phyloP scores from a whole-genome alignment of 1,284 basidiomycete species.

The Microbotryomycetes sp. region DNA sequence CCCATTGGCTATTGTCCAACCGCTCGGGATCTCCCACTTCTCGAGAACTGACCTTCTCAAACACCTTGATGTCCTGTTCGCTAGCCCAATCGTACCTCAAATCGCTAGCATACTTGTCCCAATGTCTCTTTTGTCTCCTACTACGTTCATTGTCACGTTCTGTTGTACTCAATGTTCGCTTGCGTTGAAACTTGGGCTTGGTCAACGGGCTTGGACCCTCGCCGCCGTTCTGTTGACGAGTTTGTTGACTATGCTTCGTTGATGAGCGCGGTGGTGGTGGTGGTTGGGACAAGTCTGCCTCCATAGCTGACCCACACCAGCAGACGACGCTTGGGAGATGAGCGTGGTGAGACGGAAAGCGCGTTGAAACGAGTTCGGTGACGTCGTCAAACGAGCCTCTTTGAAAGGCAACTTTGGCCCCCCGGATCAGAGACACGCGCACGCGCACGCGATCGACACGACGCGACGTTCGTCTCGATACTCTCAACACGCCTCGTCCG shows the following conservation, averaged over 20 bases:
- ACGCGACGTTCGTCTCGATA: too few species aligned
- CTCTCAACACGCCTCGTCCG: too few species aligned
- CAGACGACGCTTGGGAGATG: not conserved
- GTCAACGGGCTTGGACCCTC: not conserved
- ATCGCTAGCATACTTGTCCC: constrained; percentile 11
- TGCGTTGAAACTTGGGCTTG: not conserved
- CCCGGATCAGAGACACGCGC: too few species aligned
- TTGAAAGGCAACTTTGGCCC: too few species aligned
- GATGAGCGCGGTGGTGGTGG: not conserved
- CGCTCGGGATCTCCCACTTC: constrained; percentile 5
- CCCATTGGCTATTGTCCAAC: not conserved
- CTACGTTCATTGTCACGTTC: not conserved
- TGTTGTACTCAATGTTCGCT: not conserved
- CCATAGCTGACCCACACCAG: too few species aligned
- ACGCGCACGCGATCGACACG: too few species aligned
- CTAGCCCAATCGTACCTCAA: constrained; percentile 29
- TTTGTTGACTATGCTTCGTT: too few species aligned
- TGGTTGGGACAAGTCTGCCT: not conserved
- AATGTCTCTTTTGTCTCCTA: not conserved
- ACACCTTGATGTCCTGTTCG: constrained; percentile 31
- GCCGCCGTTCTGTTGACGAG: too few species aligned
- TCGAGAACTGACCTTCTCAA: constrained; percentile 11
- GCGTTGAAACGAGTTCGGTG: not conserved
- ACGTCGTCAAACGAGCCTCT: not conserved
- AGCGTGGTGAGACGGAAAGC: not conserved